phyloP scores from a whole-genome alignment of 2,329 filamentous ascomycete species.

The Botrytis sinoallii region DNA sequence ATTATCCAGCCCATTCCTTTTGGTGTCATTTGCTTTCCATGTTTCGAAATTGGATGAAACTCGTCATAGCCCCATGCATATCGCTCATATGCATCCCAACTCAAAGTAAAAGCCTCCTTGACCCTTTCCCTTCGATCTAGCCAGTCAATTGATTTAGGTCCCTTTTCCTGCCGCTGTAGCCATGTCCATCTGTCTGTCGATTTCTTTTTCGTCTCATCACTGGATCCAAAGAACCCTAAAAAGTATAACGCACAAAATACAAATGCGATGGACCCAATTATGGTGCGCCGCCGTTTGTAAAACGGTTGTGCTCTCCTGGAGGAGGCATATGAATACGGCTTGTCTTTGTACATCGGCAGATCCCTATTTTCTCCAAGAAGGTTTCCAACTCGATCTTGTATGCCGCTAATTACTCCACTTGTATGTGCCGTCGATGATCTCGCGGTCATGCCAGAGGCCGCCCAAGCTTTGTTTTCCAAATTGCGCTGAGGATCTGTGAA shows the following conservation, averaged over 20 bases:
- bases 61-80: constrained; percentile 94
- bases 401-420: constrained; percentile 45
- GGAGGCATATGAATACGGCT: constrained; percentile 73
- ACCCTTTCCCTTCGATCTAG: constrained; percentile 72
- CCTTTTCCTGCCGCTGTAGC: constrained; percentile 50
- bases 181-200: constrained; percentile 54
- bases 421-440: constrained; percentile 36
- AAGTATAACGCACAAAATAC: constrained; percentile 65
- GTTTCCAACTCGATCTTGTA: constrained; percentile 60
- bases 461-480: constrained; percentile 66
- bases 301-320: constrained; percentile 57
- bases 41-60: constrained; percentile 79
- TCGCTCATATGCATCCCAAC: constrained; percentile 89
- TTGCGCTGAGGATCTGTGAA: constrained; percentile 63
- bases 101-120: constrained; percentile 83
- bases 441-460: constrained; percentile 46
- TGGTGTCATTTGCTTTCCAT: constrained; percentile 77
- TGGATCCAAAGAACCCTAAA: constrained; percentile 56
- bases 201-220: constrained; percentile 35
- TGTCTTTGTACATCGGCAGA: constrained; percentile 98
- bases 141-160: constrained; percentile 62
- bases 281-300: constrained; percentile 62
- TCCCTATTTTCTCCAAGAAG: constrained; percentile 60
- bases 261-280: constrained; percentile 51
- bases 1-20: constrained; percentile 97